Evolutionary conservation across 345 rosid genomes (phyloP).

Genomic region (Psidium friedrichsthalianum): DNA sequence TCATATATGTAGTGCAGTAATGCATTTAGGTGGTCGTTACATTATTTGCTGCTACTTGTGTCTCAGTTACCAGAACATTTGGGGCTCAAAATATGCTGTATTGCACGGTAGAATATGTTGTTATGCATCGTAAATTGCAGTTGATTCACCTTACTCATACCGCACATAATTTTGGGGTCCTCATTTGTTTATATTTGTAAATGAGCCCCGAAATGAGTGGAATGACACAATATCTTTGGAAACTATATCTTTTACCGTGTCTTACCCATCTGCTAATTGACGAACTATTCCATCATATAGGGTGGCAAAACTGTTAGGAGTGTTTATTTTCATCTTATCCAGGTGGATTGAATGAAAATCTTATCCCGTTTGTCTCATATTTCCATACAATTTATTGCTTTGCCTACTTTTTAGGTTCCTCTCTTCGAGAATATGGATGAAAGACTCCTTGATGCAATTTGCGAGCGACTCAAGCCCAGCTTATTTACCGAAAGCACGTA

Average conservation of each 20-base stretch:
- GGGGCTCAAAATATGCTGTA: not conserved
- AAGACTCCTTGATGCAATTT: conserved; percentile 89
- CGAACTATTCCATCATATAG: not conserved
- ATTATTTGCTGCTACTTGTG: not conserved
- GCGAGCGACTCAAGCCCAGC: conserved; percentile 86
- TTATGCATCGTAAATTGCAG: not conserved
- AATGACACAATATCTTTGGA: not conserved
- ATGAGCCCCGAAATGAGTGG: not conserved
- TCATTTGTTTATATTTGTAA: not conserved
- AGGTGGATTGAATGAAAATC: not conserved
- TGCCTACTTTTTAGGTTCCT: conserved; percentile 49
- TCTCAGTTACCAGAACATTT: not conserved
- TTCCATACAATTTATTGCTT: not conserved
- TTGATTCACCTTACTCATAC: not conserved
- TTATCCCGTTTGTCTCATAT: not conserved
- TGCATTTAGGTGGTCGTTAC: not conserved
- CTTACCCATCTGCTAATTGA: not conserved
- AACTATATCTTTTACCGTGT: not conserved
- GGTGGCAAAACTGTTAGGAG: not conserved
- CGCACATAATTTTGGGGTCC: not conserved
- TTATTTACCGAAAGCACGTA: conserved; percentile 67
- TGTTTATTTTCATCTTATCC: not conserved
- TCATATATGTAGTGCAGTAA: not conserved
- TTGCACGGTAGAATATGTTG: not conserved
- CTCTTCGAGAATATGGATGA: conserved; percentile 91